These are phyloP conservation scores for Moesziomyces sp. DNA, from an alignment of 1,284 basidiomycete genomes.

Conservation along the genomic window DNA sequence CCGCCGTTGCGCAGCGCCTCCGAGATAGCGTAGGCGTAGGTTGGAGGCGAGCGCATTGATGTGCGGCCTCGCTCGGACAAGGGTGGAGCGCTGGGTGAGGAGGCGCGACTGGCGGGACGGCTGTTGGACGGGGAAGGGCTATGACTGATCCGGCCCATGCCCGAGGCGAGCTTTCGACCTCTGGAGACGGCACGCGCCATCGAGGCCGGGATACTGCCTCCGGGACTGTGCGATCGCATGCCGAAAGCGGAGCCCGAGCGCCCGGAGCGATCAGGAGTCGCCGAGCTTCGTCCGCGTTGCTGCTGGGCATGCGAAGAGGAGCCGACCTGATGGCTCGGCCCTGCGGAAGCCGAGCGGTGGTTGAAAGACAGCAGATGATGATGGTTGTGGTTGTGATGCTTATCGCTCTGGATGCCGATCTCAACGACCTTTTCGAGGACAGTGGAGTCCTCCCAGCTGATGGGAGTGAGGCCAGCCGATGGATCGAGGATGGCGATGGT, in stretches of 20 bases:
- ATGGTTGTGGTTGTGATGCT: slow-evolving; percentile 20
- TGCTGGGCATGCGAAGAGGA: slow-evolving; percentile 23
- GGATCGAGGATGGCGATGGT: slow-evolving; percentile 64
- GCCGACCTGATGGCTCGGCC: slow-evolving; percentile 11
- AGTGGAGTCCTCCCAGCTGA: slow-evolving; percentile 64
- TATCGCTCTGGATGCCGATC: slow-evolving; percentile 57
- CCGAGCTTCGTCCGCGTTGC: slow-evolving; percentile 31
- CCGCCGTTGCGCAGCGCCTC: slow-evolving; percentile 23
- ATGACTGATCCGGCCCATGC: slow-evolving; percentile 48
- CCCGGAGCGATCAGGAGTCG: slow-evolving; percentile 36
- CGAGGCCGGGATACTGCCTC: slow-evolving; percentile 47
- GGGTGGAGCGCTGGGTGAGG: slow-evolving; percentile 35
- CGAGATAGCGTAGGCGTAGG: slow-evolving; percentile 39
- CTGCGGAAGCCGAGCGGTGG: slow-evolving; percentile 29
- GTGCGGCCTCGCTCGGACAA: slow-evolving; percentile 34
- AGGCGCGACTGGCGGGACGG: slow-evolving; percentile 29
- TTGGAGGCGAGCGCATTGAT: slow-evolving; percentile 30
- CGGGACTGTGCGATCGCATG: slow-evolving; percentile 40
- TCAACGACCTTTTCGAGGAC: slow-evolving; percentile 64
- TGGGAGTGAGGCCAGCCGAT: slow-evolving; percentile 46
- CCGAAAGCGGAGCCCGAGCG: slow-evolving; percentile 47
- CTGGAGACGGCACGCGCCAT: slow-evolving; percentile 54
- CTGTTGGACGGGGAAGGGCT: slow-evolving; percentile 48
- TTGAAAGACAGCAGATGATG: slow-evolving; percentile 30
- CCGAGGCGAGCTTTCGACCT: slow-evolving; percentile 43